Evolutionary conservation across 768 basidiomycete genomes (phyloP), one percentile per base, ranked within the genome.

Genomic region (Pleurotus eryngii): DNA sequence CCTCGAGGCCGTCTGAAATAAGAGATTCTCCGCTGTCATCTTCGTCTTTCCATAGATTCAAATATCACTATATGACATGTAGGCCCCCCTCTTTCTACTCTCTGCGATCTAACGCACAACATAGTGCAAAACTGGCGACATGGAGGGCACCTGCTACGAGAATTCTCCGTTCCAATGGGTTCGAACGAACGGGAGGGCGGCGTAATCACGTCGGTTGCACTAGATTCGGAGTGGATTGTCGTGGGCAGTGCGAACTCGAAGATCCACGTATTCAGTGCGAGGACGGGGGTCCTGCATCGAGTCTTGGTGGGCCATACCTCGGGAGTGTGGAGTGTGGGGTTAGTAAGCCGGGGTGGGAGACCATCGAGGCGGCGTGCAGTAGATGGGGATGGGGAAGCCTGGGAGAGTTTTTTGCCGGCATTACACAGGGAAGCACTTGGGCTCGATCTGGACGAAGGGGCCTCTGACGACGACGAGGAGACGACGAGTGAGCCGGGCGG

Each of bases 281-380:
- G 72, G 40, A 89, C 89, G 0, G 95, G 95, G 0, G 81, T 87
- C 1, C 82, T 90, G 49, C 80, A 81, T 42, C 80, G 89, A 51
- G 91, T 90, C 0, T 81, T 98, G 1, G 76, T 83, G 7, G 95
- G 95, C 0, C 95, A 97, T 69, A 86, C 88, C 14, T 73, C 80
- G 18, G 95, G 95, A n/a, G 95, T 97, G 1, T 98, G 95, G 95
- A 88, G 90, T 12, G 83, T 97, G 12, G 84, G 86, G 55, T 79
- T 98, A 24, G 84, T 95, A 49, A 81, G 81, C 22, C 78, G 81
- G 42, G 86, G 87, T n/a, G 87, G 86, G 1, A 64, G 67, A 49
- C 42, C 76, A 71, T 71, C 57, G 59, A 20, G 63, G 56, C 24
- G 51, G 51, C 12, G 57, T 43, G 9, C 53, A 35, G 11, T 20